Evolutionary conservation across 1,139 yeast genomes (phyloP).

Genomic region (Suhomyces wounanorum): DNA sequence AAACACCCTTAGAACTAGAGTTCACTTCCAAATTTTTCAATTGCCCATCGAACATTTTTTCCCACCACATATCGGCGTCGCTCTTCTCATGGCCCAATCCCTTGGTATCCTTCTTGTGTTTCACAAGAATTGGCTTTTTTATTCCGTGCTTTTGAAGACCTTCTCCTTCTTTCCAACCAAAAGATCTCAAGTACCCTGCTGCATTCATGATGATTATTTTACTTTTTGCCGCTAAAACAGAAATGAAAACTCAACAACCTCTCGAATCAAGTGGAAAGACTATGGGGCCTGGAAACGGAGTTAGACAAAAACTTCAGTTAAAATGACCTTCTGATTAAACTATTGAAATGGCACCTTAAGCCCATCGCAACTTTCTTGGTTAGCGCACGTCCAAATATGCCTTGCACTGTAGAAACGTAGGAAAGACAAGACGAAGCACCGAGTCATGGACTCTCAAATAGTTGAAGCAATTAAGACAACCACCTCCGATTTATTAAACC

Average conservation of each 20-base stretch:
- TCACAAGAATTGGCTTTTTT: conserved; percentile 81
- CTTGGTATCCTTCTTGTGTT: conserved; percentile 85
- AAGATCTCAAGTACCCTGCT: conserved; percentile 66
- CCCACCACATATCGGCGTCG: conserved; percentile 96
- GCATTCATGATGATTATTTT: conserved; percentile 60
- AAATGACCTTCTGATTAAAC: neutral
- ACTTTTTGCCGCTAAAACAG: neutral
- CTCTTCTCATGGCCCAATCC: conserved; percentile 78
- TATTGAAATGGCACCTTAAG: neutral
- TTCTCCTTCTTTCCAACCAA: conserved; percentile 92
- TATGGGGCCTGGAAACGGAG: neutral
- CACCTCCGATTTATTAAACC: conserved; percentile 6
- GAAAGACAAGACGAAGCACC: neutral
- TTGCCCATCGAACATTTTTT: conserved; percentile 88
- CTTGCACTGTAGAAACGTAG: neutral
- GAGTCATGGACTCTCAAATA: conserved; percentile 3
- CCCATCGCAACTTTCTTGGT: conserved; percentile 3
- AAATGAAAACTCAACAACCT: neutral
- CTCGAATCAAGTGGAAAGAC: neutral
- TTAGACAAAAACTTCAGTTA: neutral
- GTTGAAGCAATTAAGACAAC: neutral
- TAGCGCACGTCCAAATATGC: conserved; percentile 1
- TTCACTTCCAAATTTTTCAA: conserved; percentile 73
- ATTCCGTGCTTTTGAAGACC: conserved; percentile 80
- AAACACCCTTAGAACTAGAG: conserved; percentile 25